A percentile compares a stretch with the other conserved stretches of the same genome.
phyloP scores from a whole-genome alignment of 495 filamentous ascomycete genomes.

The Xylaria grammica region DNA sequence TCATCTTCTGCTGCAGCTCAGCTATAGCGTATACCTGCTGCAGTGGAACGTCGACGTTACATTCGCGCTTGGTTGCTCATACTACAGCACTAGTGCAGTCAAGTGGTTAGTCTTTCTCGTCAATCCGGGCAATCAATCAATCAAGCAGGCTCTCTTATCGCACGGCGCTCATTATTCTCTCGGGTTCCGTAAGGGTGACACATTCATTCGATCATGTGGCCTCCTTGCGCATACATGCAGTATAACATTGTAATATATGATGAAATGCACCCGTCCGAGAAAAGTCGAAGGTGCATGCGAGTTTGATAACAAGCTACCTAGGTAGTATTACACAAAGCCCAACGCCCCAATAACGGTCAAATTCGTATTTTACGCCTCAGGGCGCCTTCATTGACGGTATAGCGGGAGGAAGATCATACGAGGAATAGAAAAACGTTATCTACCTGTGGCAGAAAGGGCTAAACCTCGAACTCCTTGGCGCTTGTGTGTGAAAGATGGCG shows the following conservation, averaged over 20 bases:
- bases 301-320: not conserved
- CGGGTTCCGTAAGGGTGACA: constrained; percentile 19
- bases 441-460: not conserved
- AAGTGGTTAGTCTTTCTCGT: constrained; percentile 5
- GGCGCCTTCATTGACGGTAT: not conserved
- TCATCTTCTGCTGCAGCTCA: constrained; percentile 12
- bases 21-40: constrained; percentile 14
- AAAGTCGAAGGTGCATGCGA: not conserved
- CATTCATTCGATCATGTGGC: constrained; percentile 21
- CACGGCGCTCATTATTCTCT: not conserved
- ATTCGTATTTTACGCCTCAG: not conserved
- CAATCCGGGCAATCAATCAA: not conserved
- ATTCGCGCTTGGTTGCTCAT: constrained; percentile 22
- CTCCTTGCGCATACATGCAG: constrained; percentile 9
- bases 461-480: constrained; percentile 8
- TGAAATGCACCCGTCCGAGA: constrained; percentile 13
- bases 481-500: not conserved
- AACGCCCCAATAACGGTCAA: constrained; percentile 15
- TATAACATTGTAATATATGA: constrained; percentile 17
- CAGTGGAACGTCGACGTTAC: constrained; percentile 21
- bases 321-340: too few relatives aligned
- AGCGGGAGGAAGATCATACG: not conserved
- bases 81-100: not conserved
- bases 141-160: constrained; percentile 10
- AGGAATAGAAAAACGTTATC: constrained; percentile 7